phyloP scores from a whole-genome alignment of 768 basidiomycete genomes.

The Naganishia antarctica region DNA sequence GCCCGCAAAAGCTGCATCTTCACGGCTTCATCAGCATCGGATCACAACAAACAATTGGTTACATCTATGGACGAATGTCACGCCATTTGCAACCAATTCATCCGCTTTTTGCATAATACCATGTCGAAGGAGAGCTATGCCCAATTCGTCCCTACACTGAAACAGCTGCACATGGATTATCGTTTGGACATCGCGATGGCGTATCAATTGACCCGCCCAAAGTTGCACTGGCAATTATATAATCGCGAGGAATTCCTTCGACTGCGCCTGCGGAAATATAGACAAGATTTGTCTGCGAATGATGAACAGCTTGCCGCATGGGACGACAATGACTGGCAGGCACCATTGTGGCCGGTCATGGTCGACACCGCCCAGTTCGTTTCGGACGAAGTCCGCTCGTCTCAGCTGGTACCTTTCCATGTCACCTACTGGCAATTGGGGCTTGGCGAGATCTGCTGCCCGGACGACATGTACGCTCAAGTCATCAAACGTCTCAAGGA shows the following conservation, averaged over 20 bases:
- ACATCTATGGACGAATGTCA: conserved; percentile 89
- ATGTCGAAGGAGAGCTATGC: conserved; percentile 67
- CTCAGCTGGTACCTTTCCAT: conserved; percentile 62
- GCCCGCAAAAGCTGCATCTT: conserved; percentile 81
- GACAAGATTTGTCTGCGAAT: neutral
- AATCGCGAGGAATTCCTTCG: conserved; percentile 24
- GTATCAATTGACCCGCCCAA: conserved; percentile 86
- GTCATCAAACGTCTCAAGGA: conserved; percentile 56
- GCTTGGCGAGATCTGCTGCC: conserved; percentile 79
- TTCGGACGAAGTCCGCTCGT: conserved; percentile 14
- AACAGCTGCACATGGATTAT: conserved; percentile 67
- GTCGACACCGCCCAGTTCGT: conserved; percentile 18
- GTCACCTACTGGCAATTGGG: conserved; percentile 95
- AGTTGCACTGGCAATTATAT: conserved; percentile 25
- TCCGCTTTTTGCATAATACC: conserved; percentile 76
- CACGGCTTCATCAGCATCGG: conserved; percentile 58
- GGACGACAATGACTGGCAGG: conserved; percentile 22
- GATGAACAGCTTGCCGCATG: conserved; percentile 14
- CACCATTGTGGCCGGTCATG: conserved; percentile 25
- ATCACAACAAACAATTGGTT: conserved; percentile 78
- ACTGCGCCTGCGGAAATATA: conserved; percentile 17
- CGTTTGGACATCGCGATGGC: conserved; percentile 79
- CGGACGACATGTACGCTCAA: conserved; percentile 70
- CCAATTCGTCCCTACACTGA: conserved; percentile 67
- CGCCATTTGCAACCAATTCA: conserved; percentile 83